Base-by-base conservation (phyloP, 2,329 filamentous ascomycete genomes). In the Stemphylium vesicarium region DNA sequence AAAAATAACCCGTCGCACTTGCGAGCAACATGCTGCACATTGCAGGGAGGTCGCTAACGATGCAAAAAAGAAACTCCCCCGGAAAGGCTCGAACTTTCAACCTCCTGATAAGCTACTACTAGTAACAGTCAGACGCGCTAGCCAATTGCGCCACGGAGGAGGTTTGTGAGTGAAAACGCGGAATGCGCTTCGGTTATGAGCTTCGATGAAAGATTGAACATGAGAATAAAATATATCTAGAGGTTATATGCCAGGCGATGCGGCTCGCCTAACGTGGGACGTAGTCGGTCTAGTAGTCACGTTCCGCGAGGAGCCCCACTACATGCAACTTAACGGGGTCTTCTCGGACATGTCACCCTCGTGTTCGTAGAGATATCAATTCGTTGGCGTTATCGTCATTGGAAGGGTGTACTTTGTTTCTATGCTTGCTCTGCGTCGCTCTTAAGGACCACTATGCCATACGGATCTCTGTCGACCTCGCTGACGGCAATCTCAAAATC, bases 401-500 rank as follows among this genome's bases (percentile, higher is more conserved):
- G 5, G 9, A 16, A 16, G 38, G 8, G 16, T 43, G 16, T 43
- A 16, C 11, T 40, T 41, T 31, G 15, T 5, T 9, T 36, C 42
- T 31, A 44, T 31, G 48, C 32, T 42, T 55, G 56, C 48, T 64
- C 53, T 9, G 18, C 49, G 20, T 66, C 65, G 18, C 57, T 49
- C 32, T 73, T 73, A 50, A 74, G 49, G 8, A 75, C 63, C 16
- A 75, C 68, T 56, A 97, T 89, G 46, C 88, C 88, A 77, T 92
- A 99, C 0, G 95, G 95, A 81, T 99, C 95, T 56, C 86, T 82
- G 77, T 99, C 95, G 38, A 82, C 82, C 72, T 89, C 82, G 75
- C 93, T 97, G 43, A 96, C 85, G 53, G 88, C 75, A 12, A 98
- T 87, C 51, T 84, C 79, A 15, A 87, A 84, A 18, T 80, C 75